A percentile compares a stretch with the other conserved stretches of the same genome.
phyloP scores from a whole-genome alignment of 2,329 filamentous ascomycete species.

The Alternaria sp. region DNA sequence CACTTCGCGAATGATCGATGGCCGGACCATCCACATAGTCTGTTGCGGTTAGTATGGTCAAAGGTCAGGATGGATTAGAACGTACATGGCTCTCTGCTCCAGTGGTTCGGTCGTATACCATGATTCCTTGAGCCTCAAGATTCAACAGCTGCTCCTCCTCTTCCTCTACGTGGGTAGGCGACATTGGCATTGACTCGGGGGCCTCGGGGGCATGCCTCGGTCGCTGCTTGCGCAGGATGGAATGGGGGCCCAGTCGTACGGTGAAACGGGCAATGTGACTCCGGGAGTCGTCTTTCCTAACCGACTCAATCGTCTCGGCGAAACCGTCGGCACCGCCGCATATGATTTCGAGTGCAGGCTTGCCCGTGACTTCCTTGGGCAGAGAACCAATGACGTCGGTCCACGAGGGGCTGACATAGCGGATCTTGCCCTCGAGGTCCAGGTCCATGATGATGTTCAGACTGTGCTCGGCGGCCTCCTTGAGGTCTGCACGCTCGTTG shows the following conservation, averaged over 20 bases:
- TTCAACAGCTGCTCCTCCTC: slow-evolving; percentile 67
- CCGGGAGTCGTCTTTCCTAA: slow-evolving; percentile 85
- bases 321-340: slow-evolving; percentile 82
- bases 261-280: slow-evolving; percentile 72
- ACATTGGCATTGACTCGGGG: slow-evolving; percentile 37
- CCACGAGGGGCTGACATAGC: slow-evolving; percentile 98
- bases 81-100: slow-evolving; percentile 90
- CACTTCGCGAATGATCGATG: slow-evolving; percentile 87
- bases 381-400: slow-evolving; percentile 85
- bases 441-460: slow-evolving; percentile 96
- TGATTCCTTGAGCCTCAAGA: slow-evolving; percentile 95
- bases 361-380: slow-evolving; percentile 74
- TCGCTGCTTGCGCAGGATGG: slow-evolving; percentile 41
- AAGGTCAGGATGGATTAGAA: slow-evolving; percentile 24
- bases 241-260: slow-evolving; percentile 45
- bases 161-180: slow-evolving; percentile 30
- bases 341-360: slow-evolving; percentile 79
- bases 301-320: slow-evolving; percentile 80
- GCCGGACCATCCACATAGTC: slow-evolving; percentile 99
- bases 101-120: slow-evolving; percentile 90
- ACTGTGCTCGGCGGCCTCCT: slow-evolving; percentile 94
- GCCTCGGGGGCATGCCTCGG: slow-evolving; percentile 34
- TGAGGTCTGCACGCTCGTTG: slow-evolving; percentile 90
- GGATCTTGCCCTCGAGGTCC: slow-evolving; percentile 85
- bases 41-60: slow-evolving; percentile 52